A percentile compares a stretch with the other conserved stretches of the same genome.
Evolutionary conservation across 306 rosid genomes (phyloP).

Genomic region (Cucumis hystrix): DNA sequence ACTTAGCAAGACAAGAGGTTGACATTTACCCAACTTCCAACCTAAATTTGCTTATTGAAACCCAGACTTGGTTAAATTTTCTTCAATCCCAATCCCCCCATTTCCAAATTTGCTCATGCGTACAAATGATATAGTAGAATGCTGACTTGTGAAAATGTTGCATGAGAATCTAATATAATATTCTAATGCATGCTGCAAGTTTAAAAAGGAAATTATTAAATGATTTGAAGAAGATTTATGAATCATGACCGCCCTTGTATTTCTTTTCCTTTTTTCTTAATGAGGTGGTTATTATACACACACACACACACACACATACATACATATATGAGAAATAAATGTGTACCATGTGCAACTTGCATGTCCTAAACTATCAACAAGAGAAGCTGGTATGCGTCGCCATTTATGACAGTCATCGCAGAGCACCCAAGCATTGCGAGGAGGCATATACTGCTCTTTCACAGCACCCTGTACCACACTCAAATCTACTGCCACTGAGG

Average conservation of each 20-base stretch:
- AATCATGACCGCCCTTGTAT: neutral
- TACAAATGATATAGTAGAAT: neutral
- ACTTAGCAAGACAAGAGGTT: neutral
- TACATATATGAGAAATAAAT: neutral
- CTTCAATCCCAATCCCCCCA: neutral
- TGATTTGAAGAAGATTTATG: neutral
- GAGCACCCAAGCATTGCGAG: slow-evolving; percentile 80
- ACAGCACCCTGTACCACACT: slow-evolving; percentile 24
- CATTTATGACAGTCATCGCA: slow-evolving; percentile 93
- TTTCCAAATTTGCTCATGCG: neutral
- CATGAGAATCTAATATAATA: neutral
- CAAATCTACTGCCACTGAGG: slow-evolving; percentile 19
- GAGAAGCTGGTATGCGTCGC: slow-evolving; percentile 86
- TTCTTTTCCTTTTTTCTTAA: too few relatives aligned
- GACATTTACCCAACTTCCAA: neutral
- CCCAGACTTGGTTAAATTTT: neutral
- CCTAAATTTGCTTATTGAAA: neutral
- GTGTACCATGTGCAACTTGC: slow-evolving; percentile 73
- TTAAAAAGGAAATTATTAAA: neutral
- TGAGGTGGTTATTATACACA: too few relatives aligned
- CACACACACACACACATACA: too few relatives aligned
- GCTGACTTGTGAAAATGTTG: neutral
- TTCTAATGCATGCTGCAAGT: neutral
- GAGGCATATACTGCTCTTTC: slow-evolving; percentile 41
- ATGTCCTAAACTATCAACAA: slow-evolving; percentile 73